These are phyloP conservation scores for Helianthus annuus DNA, from an alignment of 129 eudicot species.

Conservation along the genomic window DNA sequence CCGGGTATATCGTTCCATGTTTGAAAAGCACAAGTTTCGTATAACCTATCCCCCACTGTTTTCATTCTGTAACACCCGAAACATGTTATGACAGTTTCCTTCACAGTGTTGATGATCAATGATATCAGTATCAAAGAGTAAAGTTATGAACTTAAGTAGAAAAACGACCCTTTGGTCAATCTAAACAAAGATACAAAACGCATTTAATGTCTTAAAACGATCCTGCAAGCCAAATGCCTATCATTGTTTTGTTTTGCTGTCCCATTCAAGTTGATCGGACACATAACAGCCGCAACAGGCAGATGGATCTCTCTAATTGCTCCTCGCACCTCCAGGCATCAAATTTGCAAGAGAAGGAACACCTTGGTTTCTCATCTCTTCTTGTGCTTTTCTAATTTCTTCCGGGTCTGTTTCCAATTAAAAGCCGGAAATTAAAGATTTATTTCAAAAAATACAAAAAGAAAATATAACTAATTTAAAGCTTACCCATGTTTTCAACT, in stretches of 20 bases:
- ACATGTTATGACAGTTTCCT: neutral
- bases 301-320: constrained; percentile 24
- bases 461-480: neutral
- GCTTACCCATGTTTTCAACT: constrained; percentile 83
- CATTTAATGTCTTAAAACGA: neutral
- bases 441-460: neutral
- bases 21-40: neutral
- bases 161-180: neutral
- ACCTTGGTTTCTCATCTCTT: constrained; percentile 97
- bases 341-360: constrained; percentile 85
- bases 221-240: neutral
- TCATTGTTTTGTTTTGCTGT: constrained; percentile 2
- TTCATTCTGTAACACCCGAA: neutral
- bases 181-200: constrained; percentile 4
- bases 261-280: neutral
- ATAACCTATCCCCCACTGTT: neutral
- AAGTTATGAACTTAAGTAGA: neutral
- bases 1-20: too few relatives aligned
- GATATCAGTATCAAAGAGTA: neutral
- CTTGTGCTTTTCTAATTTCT: constrained; percentile 90
- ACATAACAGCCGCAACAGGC: neutral
- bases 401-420: constrained; percentile 60
- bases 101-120: neutral
- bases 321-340: constrained; percentile 67
- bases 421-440: neutral